Base-by-base conservation (phyloP, 2,329 filamentous ascomycete genomes). In the Fusarium mundagurra region DNA sequence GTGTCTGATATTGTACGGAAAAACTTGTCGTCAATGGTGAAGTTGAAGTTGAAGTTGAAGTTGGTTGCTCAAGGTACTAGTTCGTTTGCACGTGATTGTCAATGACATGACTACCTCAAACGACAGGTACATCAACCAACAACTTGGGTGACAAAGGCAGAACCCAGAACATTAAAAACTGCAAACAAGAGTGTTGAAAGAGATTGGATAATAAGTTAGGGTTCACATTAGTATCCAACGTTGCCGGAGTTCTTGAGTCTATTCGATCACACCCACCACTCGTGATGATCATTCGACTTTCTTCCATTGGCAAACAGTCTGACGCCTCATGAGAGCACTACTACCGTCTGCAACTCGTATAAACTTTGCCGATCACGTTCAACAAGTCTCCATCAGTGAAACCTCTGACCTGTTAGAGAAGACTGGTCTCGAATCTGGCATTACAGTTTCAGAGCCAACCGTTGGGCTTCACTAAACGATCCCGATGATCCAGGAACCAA, bases 401-500 rank as follows among this genome's bases (percentile, higher is more conserved):
- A 20, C 38, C 41, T 20, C 34, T 39, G 48, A 27, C n/a, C 44
- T 29, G n/a, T 22, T 41, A 17, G 34, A 44, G 16, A 20, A 17
- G 48, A 39, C 44, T 47, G 18, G 60, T 41, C 51, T 54, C 24
- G 55, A 31, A 43, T 17, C 55, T 29, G 34, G 45, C 13, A 31
- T 55, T 39, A 10, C 34, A 59, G 65, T 58, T 65, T 70, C 48
- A 60, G 39, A 47, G 22, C 31, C 22, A 59, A 59, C 70, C 71
- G 70, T 71, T 73, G 55, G 54, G 48, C 27, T 50, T 67, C 22
- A 31, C 34, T 41, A 69, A 69, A 55, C 34, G 36, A 50, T 53
- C 38, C 24, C 43, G 47, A 70, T n/a, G 44, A 60, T 66, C 48
- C 47, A 73, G 60, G 71, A 73, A 73, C 71, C 66, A 55, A 68